Evolutionary conservation across 2,329 filamentous ascomycete genomes (phyloP), one percentile per base, ranked within the genome.

Genomic region (Neocatenulostroma microsporum): DNA sequence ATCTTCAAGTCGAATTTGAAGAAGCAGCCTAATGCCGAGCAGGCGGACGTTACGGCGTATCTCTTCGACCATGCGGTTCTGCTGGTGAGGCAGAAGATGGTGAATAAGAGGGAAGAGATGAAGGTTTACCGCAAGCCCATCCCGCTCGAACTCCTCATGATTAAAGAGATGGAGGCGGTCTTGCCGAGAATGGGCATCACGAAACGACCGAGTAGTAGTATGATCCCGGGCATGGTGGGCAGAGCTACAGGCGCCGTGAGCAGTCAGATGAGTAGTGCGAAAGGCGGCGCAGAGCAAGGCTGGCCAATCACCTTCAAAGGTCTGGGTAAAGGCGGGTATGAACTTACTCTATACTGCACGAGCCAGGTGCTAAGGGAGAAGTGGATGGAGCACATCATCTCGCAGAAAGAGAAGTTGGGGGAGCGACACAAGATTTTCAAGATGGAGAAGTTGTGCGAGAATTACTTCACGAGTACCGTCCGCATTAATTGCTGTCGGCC

Each of bases 241-340:
- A 58, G 72, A 14, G 78, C 76, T 45, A 64, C 71, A 26, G 31
- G 60, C 67, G 40, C 69, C 20, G 23, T 30, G 8, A 58, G 58
- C n/a, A 64, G 68, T 30, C 74, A 17, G n/a, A 33, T 26, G 12
- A 26, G 19, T 21, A 19, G 31, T 23, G 34, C 14, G 10, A 20
- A 23, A 23, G 30, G 30, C 19, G 36, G 29, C 5, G 19, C 11
- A 11, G 34, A 36, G 14, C 14, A 81, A 48, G 86, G 84, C 30
- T 93, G 85, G 66, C 91, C 91, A 0, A 93, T 98, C 43, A 96
- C 89, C 2, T 98, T 98, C 71, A 81, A 84, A 50, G 87, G 95
- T 69, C 73, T 98, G 41, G 91, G 91, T 32, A 95, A 94, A 63
- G 88, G 87, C 36, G 91, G 89, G 21, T 98, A 95, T 57, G 89